A percentile compares a stretch with the other conserved stretches of the same genome.
Conservation (phyloP, 2,329 filamentous ascomycete species). For the Ophiostoma quercus region DNA sequence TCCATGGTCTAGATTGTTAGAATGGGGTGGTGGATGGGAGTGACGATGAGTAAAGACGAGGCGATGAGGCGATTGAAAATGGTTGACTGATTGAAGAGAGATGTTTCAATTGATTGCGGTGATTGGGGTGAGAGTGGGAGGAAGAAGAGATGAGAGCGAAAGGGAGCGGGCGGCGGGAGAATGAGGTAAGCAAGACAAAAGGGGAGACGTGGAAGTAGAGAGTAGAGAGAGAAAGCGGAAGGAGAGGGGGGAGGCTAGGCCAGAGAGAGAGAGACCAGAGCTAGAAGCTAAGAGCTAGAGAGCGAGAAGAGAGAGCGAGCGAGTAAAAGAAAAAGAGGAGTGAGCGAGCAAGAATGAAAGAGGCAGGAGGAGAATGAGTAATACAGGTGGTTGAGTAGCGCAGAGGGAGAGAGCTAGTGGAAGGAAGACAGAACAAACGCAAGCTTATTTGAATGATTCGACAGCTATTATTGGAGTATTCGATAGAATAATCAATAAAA, state of each 20-base stretch:
- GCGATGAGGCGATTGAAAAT: not conserved
- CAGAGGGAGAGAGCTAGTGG: no score
- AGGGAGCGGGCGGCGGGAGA: not conserved
- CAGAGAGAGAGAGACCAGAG: not conserved
- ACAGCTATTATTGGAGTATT: no score
- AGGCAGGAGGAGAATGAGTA: no score
- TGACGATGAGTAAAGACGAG: not conserved
- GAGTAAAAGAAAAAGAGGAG: not conserved
- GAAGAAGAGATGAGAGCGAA: not conserved
- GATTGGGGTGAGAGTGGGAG: not conserved
- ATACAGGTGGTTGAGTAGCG: no score
- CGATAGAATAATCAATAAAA: not conserved
- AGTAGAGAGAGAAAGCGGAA: not conserved
- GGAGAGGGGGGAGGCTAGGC: slow-evolving; percentile 6
- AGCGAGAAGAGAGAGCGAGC: not conserved
- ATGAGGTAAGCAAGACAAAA: not conserved
- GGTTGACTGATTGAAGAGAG: not conserved
- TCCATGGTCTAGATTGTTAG: slow-evolving; percentile 47
- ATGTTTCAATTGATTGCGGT: not conserved
- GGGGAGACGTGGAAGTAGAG: not conserved
- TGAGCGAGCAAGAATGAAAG: not conserved
- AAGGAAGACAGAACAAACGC: no score
- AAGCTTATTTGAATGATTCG: no score
- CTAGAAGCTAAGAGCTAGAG: not conserved
- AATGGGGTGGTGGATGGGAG: not conserved